These are phyloP conservation scores for Fusarium avenaceum DNA, from an alignment of 2,329 filamentous ascomycete species.

Conservation along the genomic window DNA sequence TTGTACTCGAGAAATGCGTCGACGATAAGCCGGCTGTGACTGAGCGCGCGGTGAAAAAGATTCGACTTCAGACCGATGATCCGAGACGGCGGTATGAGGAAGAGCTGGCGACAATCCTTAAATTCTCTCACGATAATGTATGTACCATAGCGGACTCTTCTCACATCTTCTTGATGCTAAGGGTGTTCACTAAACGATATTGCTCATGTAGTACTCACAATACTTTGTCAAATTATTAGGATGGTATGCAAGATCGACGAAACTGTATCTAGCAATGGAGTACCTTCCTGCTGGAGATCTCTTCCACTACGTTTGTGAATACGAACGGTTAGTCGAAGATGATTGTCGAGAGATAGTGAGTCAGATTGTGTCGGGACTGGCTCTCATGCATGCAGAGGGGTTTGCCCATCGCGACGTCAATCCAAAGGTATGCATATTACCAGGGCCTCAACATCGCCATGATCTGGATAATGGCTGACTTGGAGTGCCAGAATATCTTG, in stretches of 20 bases:
- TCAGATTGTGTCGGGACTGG: not conserved
- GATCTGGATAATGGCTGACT: not conserved
- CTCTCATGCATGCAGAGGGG: not conserved
- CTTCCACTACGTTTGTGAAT: not conserved
- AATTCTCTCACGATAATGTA: conserved; percentile 11
- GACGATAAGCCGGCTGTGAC: not conserved
- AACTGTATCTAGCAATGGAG: not conserved
- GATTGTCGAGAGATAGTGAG: not conserved
- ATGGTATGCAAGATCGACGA: not conserved
- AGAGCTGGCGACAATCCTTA: not conserved
- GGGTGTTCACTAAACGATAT: not conserved
- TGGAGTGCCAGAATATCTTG: not conserved
- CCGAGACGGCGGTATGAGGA: not conserved
- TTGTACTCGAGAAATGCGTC: not conserved
- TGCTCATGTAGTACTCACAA: not conserved
- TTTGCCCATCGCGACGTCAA: not conserved
- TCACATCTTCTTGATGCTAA: too few species aligned
- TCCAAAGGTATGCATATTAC: not conserved
- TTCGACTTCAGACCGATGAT: not conserved
- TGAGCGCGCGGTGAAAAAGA: conserved; percentile 2
- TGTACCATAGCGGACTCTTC: too few species aligned
- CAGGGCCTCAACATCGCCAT: too few species aligned
- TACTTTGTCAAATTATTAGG: not conserved
- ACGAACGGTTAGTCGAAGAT: accelerated
- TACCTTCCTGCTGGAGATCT: not conserved